Conservation (phyloP, 2,329 filamentous ascomycete species). For the Capronia epimyces region DNA sequence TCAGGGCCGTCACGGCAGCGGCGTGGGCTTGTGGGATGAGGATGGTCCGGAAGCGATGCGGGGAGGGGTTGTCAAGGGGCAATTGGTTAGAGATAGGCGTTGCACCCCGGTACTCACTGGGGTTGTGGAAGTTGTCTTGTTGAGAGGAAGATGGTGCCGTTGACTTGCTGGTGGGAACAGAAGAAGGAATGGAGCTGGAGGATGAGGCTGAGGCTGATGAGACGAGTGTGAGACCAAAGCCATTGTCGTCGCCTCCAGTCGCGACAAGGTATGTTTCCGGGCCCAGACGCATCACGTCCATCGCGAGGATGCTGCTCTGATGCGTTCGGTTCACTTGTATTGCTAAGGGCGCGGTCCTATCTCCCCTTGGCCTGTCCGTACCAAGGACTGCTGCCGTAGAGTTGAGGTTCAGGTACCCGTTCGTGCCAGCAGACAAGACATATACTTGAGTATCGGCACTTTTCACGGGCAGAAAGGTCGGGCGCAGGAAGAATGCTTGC, state of each 20-base stretch:
- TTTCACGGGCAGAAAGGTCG: neutral
- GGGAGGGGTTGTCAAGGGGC: neutral
- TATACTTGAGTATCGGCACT: neutral
- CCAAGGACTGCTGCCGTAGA: neutral
- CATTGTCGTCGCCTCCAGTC: conserved; percentile 86
- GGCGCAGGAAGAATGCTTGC: conserved; percentile 39
- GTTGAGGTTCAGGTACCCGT: conserved; percentile 67
- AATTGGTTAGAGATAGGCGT: neutral
- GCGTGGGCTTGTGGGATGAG: conserved; percentile 41
- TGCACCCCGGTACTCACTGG: neutral
- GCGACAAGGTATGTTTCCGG: conserved; percentile 50
- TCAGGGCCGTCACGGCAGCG: conserved; percentile 40
- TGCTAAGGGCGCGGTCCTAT: neutral
- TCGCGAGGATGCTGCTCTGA: conserved; percentile 70
- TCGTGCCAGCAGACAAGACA: conserved; percentile 56
- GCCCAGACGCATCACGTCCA: conserved; percentile 35
- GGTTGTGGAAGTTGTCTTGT: neutral
- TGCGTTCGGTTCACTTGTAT: conserved; percentile 49
- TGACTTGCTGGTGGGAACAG: neutral
- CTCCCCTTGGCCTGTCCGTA: neutral
- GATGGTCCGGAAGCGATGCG: neutral
- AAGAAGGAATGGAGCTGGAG: neutral
- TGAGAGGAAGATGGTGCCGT: neutral
- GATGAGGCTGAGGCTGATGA: neutral
- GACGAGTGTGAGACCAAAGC: conserved; percentile 55